These are phyloP conservation scores for Solanum pennellii DNA, from an alignment of 257 asterid genomes.

Conservation along the genomic window DNA sequence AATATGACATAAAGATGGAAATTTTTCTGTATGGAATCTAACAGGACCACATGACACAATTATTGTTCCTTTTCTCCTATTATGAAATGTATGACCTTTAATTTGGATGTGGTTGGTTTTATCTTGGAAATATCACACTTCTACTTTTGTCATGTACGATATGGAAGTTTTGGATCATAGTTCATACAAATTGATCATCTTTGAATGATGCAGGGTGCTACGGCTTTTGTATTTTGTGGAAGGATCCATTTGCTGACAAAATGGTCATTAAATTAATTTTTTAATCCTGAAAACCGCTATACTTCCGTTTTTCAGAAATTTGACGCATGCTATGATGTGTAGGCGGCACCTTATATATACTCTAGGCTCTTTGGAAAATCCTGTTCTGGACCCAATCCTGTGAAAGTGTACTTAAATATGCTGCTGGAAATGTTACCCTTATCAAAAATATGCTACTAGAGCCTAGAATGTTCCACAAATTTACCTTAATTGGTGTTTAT, in stretches of 20 bases:
- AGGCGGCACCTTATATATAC: neutral
- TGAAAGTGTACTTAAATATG: neutral
- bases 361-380: neutral
- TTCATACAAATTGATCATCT: neutral
- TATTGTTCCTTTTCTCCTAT: neutral
- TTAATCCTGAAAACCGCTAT: neutral
- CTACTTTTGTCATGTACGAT: neutral
- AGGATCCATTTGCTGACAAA: neutral
- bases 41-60: neutral
- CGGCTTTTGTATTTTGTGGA: neutral
- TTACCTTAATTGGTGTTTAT: neutral
- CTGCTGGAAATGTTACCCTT: neutral
- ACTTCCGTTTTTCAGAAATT: neutral
- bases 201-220: neutral
- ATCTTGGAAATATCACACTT: neutral
- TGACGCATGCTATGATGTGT: neutral
- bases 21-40: neutral
- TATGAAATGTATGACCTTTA: neutral
- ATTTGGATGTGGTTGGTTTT: neutral
- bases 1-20: neutral
- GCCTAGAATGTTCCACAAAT: neutral
- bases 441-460: neutral
- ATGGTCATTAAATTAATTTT: neutral
- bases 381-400: neutral
- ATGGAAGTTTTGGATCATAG: neutral